These are phyloP conservation scores for Cenococcum geophilum DNA, from an alignment of 495 filamentous ascomycete species.

Conservation along the genomic window DNA sequence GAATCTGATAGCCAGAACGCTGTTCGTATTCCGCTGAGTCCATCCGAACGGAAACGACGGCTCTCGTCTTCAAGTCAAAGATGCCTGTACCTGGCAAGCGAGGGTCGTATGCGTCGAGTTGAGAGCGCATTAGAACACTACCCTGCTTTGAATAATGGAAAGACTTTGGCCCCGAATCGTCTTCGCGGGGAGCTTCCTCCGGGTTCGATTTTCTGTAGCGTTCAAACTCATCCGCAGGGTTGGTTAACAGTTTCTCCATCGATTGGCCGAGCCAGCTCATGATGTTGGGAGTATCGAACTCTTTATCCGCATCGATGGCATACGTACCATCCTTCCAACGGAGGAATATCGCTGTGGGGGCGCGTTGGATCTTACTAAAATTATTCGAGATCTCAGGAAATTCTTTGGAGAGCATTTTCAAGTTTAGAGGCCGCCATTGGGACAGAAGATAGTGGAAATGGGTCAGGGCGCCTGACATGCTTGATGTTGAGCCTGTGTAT, in stretches of 20 bases:
- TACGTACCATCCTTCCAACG: slow-evolving; percentile 79
- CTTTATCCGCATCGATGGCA: slow-evolving; percentile 97
- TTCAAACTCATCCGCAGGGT: slow-evolving; percentile 74
- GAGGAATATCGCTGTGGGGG: slow-evolving; percentile 75
- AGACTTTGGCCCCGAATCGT: slow-evolving; percentile 49
- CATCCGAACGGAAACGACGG: slow-evolving; percentile 87
- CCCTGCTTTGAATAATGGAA: slow-evolving; percentile 84
- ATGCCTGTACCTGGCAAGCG: slow-evolving; percentile 85
- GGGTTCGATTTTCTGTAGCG: slow-evolving; percentile 64
- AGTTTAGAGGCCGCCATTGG: slow-evolving; percentile 66
- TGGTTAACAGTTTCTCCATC: slow-evolving; percentile 92
- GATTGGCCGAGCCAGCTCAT: slow-evolving; percentile 86
- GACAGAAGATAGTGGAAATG: slow-evolving; percentile 95
- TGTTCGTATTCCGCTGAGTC: slow-evolving; percentile 62
- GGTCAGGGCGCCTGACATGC: slow-evolving; percentile 79
- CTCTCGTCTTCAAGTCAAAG: slow-evolving; percentile 95
- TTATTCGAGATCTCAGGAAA: slow-evolving; percentile 54
- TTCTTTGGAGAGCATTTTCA: slow-evolving; percentile 53
- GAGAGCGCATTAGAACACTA: slow-evolving; percentile 93
- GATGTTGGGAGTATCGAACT: slow-evolving; percentile 79
- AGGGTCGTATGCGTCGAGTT: slow-evolving; percentile 86
- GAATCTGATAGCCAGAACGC: slow-evolving; percentile 86
- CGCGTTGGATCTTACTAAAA: slow-evolving; percentile 65
- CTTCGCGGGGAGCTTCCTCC: slow-evolving; percentile 53
- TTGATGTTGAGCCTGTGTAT: slow-evolving; percentile 92